phyloP scores from a whole-genome alignment of 2,329 filamentous ascomycete species.

The Bipolaris sorokiniana region DNA sequence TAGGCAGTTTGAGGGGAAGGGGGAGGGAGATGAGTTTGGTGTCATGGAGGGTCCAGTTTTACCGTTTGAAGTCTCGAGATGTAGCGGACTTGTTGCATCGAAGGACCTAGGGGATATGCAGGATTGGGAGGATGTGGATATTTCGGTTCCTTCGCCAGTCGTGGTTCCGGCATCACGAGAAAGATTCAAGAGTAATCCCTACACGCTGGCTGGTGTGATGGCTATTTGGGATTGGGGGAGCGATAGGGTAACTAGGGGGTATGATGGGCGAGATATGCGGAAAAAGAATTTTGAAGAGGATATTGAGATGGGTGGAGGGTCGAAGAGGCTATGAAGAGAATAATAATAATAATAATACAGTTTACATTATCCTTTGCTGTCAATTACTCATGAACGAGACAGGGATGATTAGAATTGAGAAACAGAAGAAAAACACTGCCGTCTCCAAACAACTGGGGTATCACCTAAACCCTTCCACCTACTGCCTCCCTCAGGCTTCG shows the following conservation, averaged over 20 bases:
- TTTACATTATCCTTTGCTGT: neutral
- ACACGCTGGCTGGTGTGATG: conserved; percentile 5
- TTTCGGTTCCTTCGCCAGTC: neutral
- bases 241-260: neutral
- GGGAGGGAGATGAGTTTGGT: neutral
- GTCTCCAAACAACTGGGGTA: neutral
- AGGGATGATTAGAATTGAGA: neutral
- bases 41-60: neutral
- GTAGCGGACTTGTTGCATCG: neutral
- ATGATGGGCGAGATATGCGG: conserved; percentile 2
- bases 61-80: neutral
- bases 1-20: conserved; percentile 2
- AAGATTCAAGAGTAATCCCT: conserved; percentile 5
- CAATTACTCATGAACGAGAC: neutral
- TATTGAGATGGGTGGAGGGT: neutral
- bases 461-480: neutral
- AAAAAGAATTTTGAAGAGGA: conserved; percentile 2
- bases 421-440: neutral
- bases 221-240: conserved; percentile 5
- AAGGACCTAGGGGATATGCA: neutral
- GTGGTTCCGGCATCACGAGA: neutral
- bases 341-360: no score
- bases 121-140: neutral
- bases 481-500: neutral
- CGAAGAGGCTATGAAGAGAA: neutral